Evolutionary conservation across 106 monocot genomes (phyloP), one percentile per base, ranked within the genome.

Genomic region (Amphibolis antarctica): DNA sequence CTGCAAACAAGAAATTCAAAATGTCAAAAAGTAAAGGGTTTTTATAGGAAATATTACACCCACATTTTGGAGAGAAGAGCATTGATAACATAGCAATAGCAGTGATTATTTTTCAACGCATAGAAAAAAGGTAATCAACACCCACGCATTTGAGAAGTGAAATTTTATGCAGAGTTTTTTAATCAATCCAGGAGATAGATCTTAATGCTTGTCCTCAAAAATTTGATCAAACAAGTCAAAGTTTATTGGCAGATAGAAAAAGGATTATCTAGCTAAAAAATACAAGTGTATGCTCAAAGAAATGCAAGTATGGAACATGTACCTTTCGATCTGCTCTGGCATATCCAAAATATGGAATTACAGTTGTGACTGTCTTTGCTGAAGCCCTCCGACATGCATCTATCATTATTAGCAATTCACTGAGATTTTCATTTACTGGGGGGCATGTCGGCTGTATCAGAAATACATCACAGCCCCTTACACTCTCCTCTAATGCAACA

Each of bases 301-400:
- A 44, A 21, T 21, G 14, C 18, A n/a, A 18, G 12, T 29, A 54
- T 17, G 23, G 28, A 28, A 12, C 3, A 2, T 3, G 28, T 26
- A 82, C 82, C 77, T 77, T 74, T 63, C 77, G 63, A 63, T 82
- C 82, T 55, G 82, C 74, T 70, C 82, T 82, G 53, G 77, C 77
- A 74, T 82, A 82, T 62, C 82, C 82, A 71, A 82, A 82, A 63
- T 82, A 82, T 50, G 82, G 82, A 67, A 77, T 74, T 11, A 82
- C 74, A 55, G 77, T 77, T 18, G 77, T 82, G 55, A 82, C 77
- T 46, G 60, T 74, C 62, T 59, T 58, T 29, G 82, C 77, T 46
- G 77, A 82, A 44, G 82, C 82, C 43, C 77, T 77, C 13, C 82
- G 74, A 59, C 82, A 82, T 53, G 82, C 77, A 82, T 82, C 82